Base-by-base conservation (phyloP, 1,284 basidiomycete genomes). In the Phellopilus nigrolimitatus region DNA sequence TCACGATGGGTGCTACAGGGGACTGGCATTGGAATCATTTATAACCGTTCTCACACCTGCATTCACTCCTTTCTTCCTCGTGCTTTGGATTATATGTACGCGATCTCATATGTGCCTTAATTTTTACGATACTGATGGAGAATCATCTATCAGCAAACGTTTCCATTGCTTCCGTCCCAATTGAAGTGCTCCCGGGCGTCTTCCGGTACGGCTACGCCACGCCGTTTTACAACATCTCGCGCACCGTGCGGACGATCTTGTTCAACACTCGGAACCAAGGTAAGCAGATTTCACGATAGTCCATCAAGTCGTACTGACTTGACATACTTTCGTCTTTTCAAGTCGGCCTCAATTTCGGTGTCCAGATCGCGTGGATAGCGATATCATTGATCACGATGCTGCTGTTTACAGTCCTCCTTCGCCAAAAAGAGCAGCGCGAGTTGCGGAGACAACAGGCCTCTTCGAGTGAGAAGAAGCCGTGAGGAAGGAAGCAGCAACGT, bases 141-240 rank as follows among this genome's bases (percentile, higher is more conserved):
- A 25, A 25, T 24, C 44, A 45, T 52, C 38, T 38, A 13, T n/a
- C 41, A 82, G 79, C 65, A n/a, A 88, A 89, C 60, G 84, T 89
- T 30, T 80, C 84, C 0, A 80, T 85, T 24, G 75, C 70, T 17
- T 66, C 72, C 49, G 74, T 80, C 46, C 88, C 88, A 0, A 76
- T 86, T 49, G 77, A 83, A 53, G 70, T 87, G 1, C 73, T 88
- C n/a, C 85, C 86, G 0, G 57, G 60, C 47, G 66, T 91, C 53
- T 91, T 74, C 68, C 71, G 72, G 47, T 85, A 84, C 56, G 83
- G 81, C 3, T 83, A 81, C 53, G 85, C 78, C 0, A 73, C 73
- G 61, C 88, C 88, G 0, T 88, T 90, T 66, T 88, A 85, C 67
- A 85, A 88, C 58, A 69, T 84, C 25, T 76, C 77, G 2, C 65